phyloP scores from a whole-genome alignment of 345 rosid species.

The Eucalyptus curtisii region DNA sequence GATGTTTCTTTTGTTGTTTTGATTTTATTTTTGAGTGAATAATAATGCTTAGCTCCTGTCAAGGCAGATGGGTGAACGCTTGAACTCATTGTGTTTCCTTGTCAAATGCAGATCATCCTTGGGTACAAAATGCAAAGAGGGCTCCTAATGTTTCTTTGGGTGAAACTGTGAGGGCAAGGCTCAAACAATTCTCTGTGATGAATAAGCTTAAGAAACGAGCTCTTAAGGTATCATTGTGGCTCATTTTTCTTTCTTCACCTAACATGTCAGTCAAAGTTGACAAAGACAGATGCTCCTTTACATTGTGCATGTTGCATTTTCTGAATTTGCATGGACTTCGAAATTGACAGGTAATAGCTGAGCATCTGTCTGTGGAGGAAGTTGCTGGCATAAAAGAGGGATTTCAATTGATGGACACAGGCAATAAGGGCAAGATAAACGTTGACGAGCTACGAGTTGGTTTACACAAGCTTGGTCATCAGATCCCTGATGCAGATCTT shows the following conservation, averaged over 20 bases:
- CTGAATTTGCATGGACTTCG: not conserved
- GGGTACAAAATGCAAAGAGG: slow-evolving; percentile 86
- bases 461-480: slow-evolving; percentile 72
- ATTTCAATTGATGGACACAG: slow-evolving; percentile 73
- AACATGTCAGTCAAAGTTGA: not conserved
- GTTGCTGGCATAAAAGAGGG: slow-evolving; percentile 89
- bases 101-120: slow-evolving; percentile 68
- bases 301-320: not conserved
- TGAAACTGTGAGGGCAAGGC: slow-evolving; percentile 91
- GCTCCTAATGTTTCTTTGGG: slow-evolving; percentile 94
- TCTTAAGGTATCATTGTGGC: slow-evolving; percentile 51
- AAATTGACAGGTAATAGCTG: slow-evolving; percentile 68
- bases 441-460: slow-evolving; percentile 75
- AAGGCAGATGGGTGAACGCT: not conserved
- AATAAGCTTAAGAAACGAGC: slow-evolving; percentile 99
- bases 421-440: slow-evolving; percentile 71
- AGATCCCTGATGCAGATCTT: slow-evolving; percentile 64
- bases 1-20: not conserved
- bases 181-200: slow-evolving; percentile 93
- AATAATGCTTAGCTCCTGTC: not conserved
- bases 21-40: not conserved
- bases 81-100: not conserved
- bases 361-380: slow-evolving; percentile 92
- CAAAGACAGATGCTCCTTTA: not conserved
- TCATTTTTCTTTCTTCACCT: not conserved